Base-by-base conservation (phyloP, 371 early-diverging fungal species). In the Umbelopsis sp. region DNA sequence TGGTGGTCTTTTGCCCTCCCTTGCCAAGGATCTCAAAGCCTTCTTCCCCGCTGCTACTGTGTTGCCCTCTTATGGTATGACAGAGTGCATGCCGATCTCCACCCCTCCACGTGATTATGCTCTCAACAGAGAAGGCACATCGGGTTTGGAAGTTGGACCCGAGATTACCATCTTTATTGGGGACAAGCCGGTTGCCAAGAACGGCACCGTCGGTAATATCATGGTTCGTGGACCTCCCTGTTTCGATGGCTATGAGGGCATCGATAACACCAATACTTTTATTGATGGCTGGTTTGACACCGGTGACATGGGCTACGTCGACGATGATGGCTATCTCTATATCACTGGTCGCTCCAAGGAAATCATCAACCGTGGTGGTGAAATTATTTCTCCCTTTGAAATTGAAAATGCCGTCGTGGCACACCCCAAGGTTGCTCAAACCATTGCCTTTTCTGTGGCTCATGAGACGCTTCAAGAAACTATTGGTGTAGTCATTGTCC, bases 341-440 rank as follows among this genome's bases (percentile, higher is more conserved):
- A 57, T 81, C 25, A 76, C 74, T 24, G 78, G 81, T 29, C 74
- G 81, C 20, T 70, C 69, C 65, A 80, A 82, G 67, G 82, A 80
- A 67, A 67, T 70, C 46, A 80, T 82, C 70, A 78, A 78, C 63
- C 76, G 82, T 18, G 82, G 82, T 63, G 81, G 81, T 22, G 81
- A 79, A 70, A 81, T 68, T 37, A 77, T 81, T 44, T 73, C 77
- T 18, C 82, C 82, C 1, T 52, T 63, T 44, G 71, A 70, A 65
- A 70, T 70, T 44, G 69, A 64, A 29, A 65, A 70, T 44, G 71
- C 63, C 16, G 14, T 70, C 4, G 38, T 63, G 37, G 57, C 48
- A 35, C 69, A 68, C n/a, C 71, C 68, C 35, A 48, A 37, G 48
- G 44, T 70, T 44, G 46, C 64, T 44, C 68, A 70, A 29, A 44